Conservation (phyloP, 257 asterid species). For the Petunia secreta region DNA sequence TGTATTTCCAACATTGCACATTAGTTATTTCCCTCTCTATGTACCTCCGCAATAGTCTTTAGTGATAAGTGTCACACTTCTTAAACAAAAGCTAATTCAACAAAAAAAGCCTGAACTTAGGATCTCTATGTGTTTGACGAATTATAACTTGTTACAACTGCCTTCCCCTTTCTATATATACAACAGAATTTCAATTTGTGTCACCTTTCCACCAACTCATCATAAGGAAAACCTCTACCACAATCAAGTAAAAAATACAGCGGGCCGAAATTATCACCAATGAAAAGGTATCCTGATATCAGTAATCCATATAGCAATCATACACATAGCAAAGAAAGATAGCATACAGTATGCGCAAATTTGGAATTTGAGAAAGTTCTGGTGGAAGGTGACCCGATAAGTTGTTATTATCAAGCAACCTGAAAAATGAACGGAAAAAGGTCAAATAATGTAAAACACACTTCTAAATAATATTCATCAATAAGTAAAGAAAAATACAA, state of each 20-base stretch:
- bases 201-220: conserved; percentile 1
- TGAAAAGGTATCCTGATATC: conserved; percentile 13
- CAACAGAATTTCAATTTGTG: neutral
- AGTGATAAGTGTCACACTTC: neutral
- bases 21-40: neutral
- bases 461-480: conserved; percentile 17
- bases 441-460: conserved; percentile 5
- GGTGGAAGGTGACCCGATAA: conserved; percentile 91
- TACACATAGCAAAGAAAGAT: conserved; percentile 24
- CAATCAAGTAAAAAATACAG: conserved; percentile 4
- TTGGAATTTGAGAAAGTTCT: conserved; percentile 67
- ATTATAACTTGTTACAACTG: conserved; percentile 17
- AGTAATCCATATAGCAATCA: neutral
- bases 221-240: neutral
- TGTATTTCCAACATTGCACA: neutral
- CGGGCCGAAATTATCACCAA: neutral
- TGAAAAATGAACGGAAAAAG: conserved; percentile 40
- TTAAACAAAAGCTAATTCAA: conserved; percentile 2
- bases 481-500: neutral
- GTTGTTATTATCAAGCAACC: conserved; percentile 96
- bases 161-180: conserved; percentile 16
- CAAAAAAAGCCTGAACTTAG: conserved; percentile 8
- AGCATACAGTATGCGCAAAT: conserved; percentile 71
- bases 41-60: neutral
- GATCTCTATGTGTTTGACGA: neutral